Conservation (phyloP, 176 grass and related monocot genomes). For the Panicum miliaceum region DNA sequence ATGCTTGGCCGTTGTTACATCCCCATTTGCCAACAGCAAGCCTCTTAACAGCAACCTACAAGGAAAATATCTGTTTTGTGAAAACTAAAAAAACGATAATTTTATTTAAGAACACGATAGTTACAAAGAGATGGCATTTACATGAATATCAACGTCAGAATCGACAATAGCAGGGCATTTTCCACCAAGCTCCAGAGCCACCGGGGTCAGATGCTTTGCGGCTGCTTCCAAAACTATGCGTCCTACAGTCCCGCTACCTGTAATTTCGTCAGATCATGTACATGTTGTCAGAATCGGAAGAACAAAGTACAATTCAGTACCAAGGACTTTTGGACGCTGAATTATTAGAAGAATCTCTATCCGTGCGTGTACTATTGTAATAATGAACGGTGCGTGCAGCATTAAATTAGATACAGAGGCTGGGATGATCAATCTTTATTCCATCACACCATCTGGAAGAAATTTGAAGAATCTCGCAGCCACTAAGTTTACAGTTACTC, state of each 20-base stretch:
- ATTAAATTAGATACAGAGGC: no score
- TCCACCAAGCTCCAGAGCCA: conserved; percentile 88
- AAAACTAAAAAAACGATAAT: background rate
- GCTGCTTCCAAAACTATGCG: conserved; percentile 83
- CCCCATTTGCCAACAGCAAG: conserved; percentile 95
- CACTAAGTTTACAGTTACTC: conserved; percentile 20
- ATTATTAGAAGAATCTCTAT: background rate
- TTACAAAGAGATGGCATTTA: conserved; percentile 45
- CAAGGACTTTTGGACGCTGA: background rate
- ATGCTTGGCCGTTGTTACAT: conserved; percentile 94
- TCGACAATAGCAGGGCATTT: conserved; percentile 92
- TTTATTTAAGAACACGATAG: background rate
- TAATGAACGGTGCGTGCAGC: background rate
- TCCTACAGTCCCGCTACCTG: conserved; percentile 76
- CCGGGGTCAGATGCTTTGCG: conserved; percentile 87
- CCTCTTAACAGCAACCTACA: conserved; percentile 73
- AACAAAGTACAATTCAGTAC: background rate
- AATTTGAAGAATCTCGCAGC: background rate
- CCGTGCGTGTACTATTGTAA: background rate
- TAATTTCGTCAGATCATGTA: background rate
- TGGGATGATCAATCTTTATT: background rate
- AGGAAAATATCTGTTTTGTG: conserved; percentile 14
- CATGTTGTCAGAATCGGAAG: conserved; percentile 14
- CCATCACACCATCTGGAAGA: background rate
- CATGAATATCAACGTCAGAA: conserved; percentile 74